phyloP scores from a whole-genome alignment of 2,329 filamentous ascomycete genomes.

The Annulohypoxylon truncatum region DNA sequence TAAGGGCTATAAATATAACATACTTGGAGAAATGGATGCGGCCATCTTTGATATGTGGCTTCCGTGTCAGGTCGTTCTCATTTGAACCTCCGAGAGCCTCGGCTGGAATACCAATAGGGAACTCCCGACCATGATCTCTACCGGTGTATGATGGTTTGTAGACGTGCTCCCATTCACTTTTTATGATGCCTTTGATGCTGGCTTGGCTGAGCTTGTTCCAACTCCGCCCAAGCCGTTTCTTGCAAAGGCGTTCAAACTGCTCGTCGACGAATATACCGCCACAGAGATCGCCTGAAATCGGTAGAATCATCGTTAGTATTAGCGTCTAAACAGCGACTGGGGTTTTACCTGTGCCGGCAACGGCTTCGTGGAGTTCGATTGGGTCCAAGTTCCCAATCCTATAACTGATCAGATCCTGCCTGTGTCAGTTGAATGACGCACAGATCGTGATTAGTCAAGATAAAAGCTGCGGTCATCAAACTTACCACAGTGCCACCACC shows the following conservation, averaged over 20 bases:
- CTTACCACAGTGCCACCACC: slow-evolving; percentile 47
- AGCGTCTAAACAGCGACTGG: background rate
- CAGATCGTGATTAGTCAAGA: no score
- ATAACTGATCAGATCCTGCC: slow-evolving; percentile 39
- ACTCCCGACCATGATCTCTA: background rate
- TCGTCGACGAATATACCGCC: slow-evolving; percentile 12
- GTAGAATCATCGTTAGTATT: background rate
- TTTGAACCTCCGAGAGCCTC: slow-evolving; percentile 1
- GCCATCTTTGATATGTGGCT: slow-evolving; percentile 1
- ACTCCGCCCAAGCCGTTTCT: background rate
- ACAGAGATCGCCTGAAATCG: slow-evolving; percentile 1
- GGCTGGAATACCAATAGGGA: slow-evolving; percentile 4
- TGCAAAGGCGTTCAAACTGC: slow-evolving; percentile 3
- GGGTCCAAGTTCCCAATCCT: slow-evolving; percentile 15
- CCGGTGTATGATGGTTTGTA: background rate
- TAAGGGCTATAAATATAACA: no score
- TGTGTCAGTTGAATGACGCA: no score
- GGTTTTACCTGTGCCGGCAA: background rate
- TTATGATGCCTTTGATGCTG: slow-evolving; percentile 9
- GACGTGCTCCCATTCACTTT: slow-evolving; percentile 4
- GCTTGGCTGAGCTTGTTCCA: slow-evolving; percentile 3
- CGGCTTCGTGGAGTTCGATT: slow-evolving; percentile 6
- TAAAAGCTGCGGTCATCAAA: no score
- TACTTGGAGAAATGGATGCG: slow-evolving; percentile 19
- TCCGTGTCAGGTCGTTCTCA: background rate